Evolutionary conservation across 1,284 basidiomycete genomes (phyloP).

Genomic region (Hymenochaete sp.): DNA sequence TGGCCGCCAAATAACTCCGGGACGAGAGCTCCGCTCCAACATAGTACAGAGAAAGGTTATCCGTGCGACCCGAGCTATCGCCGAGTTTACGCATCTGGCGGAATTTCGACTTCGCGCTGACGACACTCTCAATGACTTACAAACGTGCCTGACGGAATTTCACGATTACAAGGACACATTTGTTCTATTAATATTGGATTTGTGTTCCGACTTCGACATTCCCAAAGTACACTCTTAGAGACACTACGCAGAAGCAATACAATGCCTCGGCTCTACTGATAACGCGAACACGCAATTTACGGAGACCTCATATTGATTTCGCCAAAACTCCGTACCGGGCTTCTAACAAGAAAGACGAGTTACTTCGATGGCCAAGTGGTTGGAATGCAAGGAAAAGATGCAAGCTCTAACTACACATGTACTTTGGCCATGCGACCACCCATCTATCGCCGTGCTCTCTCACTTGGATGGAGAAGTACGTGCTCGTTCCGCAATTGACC

Average conservation of each 20-base stretch:
- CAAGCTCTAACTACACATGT: not conserved
- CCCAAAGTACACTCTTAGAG: constrained; percentile 21
- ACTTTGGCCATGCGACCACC: not conserved
- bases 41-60: constrained; percentile 8
- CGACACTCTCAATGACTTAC: constrained; percentile 20
- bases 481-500: not conserved
- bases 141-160: constrained; percentile 20
- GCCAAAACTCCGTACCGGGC: constrained; percentile 24
- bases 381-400: constrained; percentile 20
- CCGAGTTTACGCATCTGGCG: constrained; percentile 26
- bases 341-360: constrained; percentile 23
- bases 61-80: constrained; percentile 18
- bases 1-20: constrained; percentile 21
- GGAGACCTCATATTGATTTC: constrained; percentile 24
- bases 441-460: not conserved
- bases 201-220: constrained; percentile 30
- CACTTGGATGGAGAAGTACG: not conserved
- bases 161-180: constrained; percentile 25
- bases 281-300: constrained; percentile 28
- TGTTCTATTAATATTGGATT: constrained; percentile 18
- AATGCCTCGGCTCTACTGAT: constrained; percentile 25
- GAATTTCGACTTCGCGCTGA: constrained; percentile 22
- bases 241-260: constrained; percentile 28
- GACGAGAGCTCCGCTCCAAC: constrained; percentile 13
- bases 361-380: constrained; percentile 29